phyloP scores from a whole-genome alignment of 2,329 filamentous ascomycete species.

The Lasiodiplodia gonubiensis region DNA sequence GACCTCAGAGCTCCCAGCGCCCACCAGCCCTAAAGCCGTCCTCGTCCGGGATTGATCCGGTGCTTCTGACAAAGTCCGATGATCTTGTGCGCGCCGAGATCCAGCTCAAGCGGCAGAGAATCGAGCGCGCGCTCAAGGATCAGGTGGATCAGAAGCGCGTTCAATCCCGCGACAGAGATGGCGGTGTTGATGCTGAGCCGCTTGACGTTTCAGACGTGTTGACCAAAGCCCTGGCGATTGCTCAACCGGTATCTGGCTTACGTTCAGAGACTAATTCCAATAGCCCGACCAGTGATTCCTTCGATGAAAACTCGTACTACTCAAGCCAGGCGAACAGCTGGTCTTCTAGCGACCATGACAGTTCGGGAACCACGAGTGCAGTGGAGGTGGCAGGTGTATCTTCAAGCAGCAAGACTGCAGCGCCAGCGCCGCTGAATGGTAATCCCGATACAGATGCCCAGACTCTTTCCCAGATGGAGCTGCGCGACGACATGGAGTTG shows the following conservation, averaged over 20 bases:
- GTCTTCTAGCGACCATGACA: conserved; percentile 55
- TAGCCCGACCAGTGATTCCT: conserved; percentile 75
- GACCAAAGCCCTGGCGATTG: conserved; percentile 70
- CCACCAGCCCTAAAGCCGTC: conserved; percentile 46
- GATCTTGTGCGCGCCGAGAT: conserved; percentile 82
- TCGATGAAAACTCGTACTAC: conserved; percentile 94
- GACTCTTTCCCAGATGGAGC: conserved; percentile 20
- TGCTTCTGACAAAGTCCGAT: conserved; percentile 85
- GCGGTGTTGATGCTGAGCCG: conserved; percentile 53
- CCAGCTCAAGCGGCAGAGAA: conserved; percentile 76
- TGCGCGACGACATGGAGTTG: conserved; percentile 45
- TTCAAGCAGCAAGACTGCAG: conserved; percentile 13
- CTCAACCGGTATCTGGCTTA: conserved; percentile 70
- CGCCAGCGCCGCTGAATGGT: conserved; percentile 7
- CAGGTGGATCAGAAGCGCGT: conserved; percentile 71
- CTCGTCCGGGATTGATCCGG: conserved; percentile 76
- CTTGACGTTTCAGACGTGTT: conserved; percentile 52
- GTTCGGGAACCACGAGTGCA: conserved; percentile 38
- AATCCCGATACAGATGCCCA: conserved; percentile 7
- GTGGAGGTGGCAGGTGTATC: conserved; percentile 31
- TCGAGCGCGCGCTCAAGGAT: conserved; percentile 79
- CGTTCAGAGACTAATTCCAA: conserved; percentile 61
- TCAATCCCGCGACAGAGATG: conserved; percentile 54
- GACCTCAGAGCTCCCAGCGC: conserved; percentile 24
- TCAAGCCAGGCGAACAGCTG: conserved; percentile 89